Percentiles rank a stretch among this genome's conserved stretches.
phyloP scores from a whole-genome alignment of 441 rosid species.

The Sinapis alba region DNA sequence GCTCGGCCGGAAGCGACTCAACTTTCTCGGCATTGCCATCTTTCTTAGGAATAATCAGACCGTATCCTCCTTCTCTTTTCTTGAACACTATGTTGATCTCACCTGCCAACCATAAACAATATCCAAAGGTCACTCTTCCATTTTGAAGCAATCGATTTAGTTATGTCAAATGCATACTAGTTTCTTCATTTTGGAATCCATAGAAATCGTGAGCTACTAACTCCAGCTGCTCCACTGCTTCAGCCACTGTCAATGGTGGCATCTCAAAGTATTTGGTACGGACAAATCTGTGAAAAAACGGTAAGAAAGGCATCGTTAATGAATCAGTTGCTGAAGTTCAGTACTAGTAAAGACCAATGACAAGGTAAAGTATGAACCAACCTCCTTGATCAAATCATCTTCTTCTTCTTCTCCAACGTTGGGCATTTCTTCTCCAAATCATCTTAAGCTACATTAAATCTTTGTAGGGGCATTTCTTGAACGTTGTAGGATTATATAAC shows the following conservation, averaged over 20 bases:
- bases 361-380: constrained; percentile 19
- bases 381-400: constrained; percentile 64
- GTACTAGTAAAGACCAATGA: background rate
- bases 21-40: constrained; percentile 57
- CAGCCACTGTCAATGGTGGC: constrained; percentile 84
- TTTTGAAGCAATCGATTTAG: background rate
- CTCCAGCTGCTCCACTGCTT: constrained; percentile 90
- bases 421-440: no score
- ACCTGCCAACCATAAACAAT: constrained; percentile 44
- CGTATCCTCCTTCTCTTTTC: constrained; percentile 87
- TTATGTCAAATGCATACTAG: constrained; percentile 52
- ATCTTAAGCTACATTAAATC: background rate
- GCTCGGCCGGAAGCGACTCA: constrained; percentile 61
- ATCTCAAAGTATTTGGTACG: constrained; percentile 88
- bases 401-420: constrained; percentile 25
- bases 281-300: constrained; percentile 53
- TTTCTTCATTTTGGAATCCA: constrained; percentile 86
- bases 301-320: background rate
- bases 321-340: background rate
- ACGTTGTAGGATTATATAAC: background rate
- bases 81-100: constrained; percentile 86
- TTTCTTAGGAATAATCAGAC: constrained; percentile 81
- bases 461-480: background rate
- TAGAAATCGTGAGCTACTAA: constrained; percentile 84
- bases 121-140: background rate